phyloP scores from a whole-genome alignment of 441 rosid species.

The Adansonia grandidieri region DNA sequence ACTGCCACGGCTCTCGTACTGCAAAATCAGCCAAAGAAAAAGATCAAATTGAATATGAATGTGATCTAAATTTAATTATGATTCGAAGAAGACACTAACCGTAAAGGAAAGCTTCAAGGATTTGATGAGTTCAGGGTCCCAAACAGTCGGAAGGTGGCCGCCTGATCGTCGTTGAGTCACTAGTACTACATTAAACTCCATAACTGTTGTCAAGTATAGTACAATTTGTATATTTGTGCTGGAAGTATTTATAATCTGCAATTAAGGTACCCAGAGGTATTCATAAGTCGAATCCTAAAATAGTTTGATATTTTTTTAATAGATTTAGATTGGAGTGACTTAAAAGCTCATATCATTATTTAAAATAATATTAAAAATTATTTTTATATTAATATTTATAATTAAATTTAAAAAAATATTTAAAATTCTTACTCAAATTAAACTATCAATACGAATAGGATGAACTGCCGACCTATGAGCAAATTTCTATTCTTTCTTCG shows the following conservation, averaged over 20 bases:
- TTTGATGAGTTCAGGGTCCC: conserved; percentile 12
- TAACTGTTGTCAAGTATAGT: neutral
- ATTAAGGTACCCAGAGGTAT: no score
- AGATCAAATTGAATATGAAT: neutral
- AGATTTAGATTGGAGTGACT: no score
- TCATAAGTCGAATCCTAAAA: neutral
- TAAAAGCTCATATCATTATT: no score
- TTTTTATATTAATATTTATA: no score
- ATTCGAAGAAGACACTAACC: neutral
- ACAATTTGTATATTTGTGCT: neutral
- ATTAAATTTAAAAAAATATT: no score
- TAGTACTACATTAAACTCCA: neutral
- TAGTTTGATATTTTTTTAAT: no score
- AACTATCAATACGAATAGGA: no score
- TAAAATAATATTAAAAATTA: no score
- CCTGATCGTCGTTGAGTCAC: neutral
- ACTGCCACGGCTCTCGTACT: neutral
- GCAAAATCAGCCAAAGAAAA: neutral
- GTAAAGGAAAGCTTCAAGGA: neutral
- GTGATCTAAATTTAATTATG: neutral
- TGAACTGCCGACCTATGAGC: no score
- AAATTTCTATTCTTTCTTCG: no score
- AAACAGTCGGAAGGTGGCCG: conserved; percentile 8
- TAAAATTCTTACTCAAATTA: no score
- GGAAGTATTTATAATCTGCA: no score